A percentile compares a stretch with the other conserved stretches of the same genome.
Evolutionary conservation across 164 flowering plant species (phyloP).

Genomic region (Nelumbo lutea): DNA sequence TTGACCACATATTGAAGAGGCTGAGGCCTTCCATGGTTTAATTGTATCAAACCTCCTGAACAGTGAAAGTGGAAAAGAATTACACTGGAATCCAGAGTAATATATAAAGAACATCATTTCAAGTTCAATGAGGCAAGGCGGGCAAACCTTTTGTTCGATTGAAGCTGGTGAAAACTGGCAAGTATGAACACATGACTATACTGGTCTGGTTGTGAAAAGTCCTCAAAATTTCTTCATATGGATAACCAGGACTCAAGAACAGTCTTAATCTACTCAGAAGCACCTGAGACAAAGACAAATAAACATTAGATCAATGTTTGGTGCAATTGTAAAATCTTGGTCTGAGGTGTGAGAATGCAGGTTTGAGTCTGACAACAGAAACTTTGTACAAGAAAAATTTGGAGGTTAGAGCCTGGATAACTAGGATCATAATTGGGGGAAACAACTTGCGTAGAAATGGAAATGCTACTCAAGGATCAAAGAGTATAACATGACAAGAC

Average conservation of each 20-base stretch:
- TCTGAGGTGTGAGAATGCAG: too few relatives aligned
- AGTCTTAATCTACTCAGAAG: conserved; percentile 84
- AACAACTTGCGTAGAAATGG: not conserved
- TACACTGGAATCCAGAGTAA: not conserved
- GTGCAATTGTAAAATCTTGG: too few relatives aligned
- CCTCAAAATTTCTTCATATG: conserved; percentile 84
- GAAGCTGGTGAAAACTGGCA: conserved; percentile 69
- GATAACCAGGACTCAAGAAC: conserved; percentile 96
- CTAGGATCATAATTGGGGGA: too few relatives aligned
- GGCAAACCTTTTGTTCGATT: conserved; percentile 80
- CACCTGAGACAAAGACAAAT: conserved; percentile 38
- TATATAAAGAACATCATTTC: not conserved
- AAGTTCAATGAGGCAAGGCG: not conserved
- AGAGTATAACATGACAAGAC: not conserved
- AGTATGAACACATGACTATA: conserved; percentile 87
- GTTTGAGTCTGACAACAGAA: too few relatives aligned
- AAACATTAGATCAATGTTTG: not conserved
- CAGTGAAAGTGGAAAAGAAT: not conserved
- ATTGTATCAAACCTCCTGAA: conserved; percentile 87
- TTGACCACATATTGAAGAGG: conserved; percentile 90
- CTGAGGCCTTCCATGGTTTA: conserved; percentile 92
- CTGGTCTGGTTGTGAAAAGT: conserved; percentile 91
- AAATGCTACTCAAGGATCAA: not conserved
- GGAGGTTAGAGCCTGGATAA: too few relatives aligned
- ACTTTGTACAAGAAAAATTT: too few relatives aligned